Conservation (phyloP, 305 asterid species). For the Rubia tinctorum region DNA sequence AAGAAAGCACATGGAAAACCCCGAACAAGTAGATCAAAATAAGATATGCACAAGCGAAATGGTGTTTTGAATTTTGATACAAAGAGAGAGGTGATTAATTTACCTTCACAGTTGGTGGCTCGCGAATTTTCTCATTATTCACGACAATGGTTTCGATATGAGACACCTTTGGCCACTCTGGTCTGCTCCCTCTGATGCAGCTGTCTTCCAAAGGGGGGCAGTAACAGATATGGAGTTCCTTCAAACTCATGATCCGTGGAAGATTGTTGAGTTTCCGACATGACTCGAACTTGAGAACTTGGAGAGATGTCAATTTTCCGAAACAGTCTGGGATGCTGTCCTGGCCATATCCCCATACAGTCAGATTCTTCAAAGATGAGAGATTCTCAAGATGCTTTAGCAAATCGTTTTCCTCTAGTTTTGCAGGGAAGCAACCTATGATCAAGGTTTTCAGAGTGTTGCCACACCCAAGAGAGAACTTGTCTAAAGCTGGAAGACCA, state of each 20-base stretch:
- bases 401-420: not conserved
- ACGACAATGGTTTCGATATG: no score
- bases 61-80: no score
- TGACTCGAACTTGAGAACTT: not conserved
- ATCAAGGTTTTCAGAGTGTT: not conserved
- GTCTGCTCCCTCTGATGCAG: no score
- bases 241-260: not conserved
- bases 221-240: not conserved
- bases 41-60: no score
- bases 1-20: no score
- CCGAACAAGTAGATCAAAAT: no score
- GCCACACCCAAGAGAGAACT: not conserved
- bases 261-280: not conserved
- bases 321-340: not conserved
- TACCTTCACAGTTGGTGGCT: no score
- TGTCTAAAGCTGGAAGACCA: not conserved
- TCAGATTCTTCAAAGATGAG: not conserved
- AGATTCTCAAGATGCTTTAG: not conserved
- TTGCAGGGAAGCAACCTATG: not conserved
- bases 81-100: no score
- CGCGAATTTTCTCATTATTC: no score
- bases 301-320: not conserved
- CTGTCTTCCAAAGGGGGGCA: no score
- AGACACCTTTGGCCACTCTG: no score
- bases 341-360: not conserved